Percentiles rank a stretch among this genome's conserved stretches.
phyloP scores from a whole-genome alignment of 495 filamentous ascomycete species.

The Hyaloscypha variabilis region DNA sequence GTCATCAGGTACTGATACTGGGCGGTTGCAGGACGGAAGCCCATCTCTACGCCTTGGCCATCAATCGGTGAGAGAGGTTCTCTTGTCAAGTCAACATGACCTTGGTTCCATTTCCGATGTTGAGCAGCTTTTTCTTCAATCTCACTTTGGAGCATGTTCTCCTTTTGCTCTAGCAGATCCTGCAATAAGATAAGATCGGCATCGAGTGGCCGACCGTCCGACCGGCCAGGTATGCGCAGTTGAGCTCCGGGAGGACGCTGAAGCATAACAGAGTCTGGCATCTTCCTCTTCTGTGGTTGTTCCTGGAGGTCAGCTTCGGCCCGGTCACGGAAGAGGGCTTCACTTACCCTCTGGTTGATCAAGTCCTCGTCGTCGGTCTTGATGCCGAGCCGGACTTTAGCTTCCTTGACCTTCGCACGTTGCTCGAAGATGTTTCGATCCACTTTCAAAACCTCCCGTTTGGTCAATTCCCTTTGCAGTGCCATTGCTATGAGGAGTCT shows the following conservation, averaged over 20 bases:
- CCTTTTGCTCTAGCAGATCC: slow-evolving; percentile 78
- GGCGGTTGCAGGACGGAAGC: slow-evolving; percentile 78
- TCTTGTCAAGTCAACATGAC: slow-evolving; percentile 80
- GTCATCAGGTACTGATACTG: slow-evolving; percentile 85
- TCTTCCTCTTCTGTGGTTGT: slow-evolving; percentile 70
- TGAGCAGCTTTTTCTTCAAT: slow-evolving; percentile 80
- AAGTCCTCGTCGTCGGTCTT: slow-evolving; percentile 94
- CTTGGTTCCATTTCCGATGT: slow-evolving; percentile 85
- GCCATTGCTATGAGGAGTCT: slow-evolving; percentile 78
- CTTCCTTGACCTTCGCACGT: slow-evolving; percentile 76
- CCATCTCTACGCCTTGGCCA: slow-evolving; percentile 54
- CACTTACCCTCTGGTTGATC: slow-evolving; percentile 84
- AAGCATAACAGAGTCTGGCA: slow-evolving; percentile 53
- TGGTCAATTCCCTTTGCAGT: slow-evolving; percentile 74
- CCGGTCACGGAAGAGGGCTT: slow-evolving; percentile 1
- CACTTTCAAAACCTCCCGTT: slow-evolving; percentile 71
- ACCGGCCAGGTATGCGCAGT: slow-evolving; percentile 68
- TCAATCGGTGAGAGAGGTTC: slow-evolving; percentile 75
- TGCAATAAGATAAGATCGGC: slow-evolving; percentile 76
- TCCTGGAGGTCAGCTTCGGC: slow-evolving; percentile 28
- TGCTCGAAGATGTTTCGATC: slow-evolving; percentile 81
- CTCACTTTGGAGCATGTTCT: slow-evolving; percentile 74
- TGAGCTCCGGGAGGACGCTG: slow-evolving; percentile 59
- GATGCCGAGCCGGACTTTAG: slow-evolving; percentile 85
- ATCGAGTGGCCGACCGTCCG: slow-evolving; percentile 69